Conservation (phyloP, 2,329 filamentous ascomycete species). For the Periglandula ipomoeae region DNA sequence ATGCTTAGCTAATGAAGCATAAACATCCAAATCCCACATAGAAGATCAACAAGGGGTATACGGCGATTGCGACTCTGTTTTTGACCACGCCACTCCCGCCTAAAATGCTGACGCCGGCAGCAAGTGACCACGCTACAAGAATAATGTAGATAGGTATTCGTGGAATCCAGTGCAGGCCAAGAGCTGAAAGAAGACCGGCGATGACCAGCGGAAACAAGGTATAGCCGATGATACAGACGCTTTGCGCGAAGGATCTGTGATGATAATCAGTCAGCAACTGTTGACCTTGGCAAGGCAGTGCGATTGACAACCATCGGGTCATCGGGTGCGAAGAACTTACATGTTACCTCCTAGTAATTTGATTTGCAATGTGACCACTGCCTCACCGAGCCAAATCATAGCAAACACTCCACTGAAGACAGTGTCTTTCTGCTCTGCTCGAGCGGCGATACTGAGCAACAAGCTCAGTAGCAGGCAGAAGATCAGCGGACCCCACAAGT, state of each 20-base stretch:
- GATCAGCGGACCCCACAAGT: constrained; percentile 92
- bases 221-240: constrained; percentile 95
- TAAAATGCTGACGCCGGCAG: constrained; percentile 90
- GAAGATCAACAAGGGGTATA: constrained; percentile 92
- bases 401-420: constrained; percentile 97
- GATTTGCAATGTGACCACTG: constrained; percentile 95
- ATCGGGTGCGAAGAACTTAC: constrained; percentile 63
- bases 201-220: constrained; percentile 95
- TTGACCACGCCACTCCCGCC: constrained; percentile 92
- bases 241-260: constrained; percentile 88
- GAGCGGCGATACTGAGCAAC: constrained; percentile 75
- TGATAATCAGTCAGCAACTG: background rate
- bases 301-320: background rate
- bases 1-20: constrained; percentile 81
- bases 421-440: constrained; percentile 69
- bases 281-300: background rate
- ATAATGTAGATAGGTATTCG: constrained; percentile 86
- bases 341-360: constrained; percentile 94
- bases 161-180: constrained; percentile 69
- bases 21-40: constrained; percentile 88
- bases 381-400: constrained; percentile 93
- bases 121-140: constrained; percentile 84
- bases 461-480: constrained; percentile 87
- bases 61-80: constrained; percentile 86
- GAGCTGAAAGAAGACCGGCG: constrained; percentile 77